Conservation (phyloP, 2,329 filamentous ascomycete species). For the Fusarium lyarnte region DNA sequence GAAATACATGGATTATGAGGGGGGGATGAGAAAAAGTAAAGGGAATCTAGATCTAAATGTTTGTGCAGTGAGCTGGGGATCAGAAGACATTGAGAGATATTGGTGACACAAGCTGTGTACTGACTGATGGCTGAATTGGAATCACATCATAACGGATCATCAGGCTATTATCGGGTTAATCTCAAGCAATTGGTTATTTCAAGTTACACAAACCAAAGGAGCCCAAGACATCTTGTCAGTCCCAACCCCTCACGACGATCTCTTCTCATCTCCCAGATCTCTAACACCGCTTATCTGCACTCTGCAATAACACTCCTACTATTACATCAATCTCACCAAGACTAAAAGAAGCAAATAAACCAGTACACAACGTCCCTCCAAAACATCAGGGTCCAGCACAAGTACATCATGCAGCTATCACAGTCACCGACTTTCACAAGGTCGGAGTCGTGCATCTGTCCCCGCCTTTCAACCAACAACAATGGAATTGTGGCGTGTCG, state of each 20-base stretch:
- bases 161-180: not conserved
- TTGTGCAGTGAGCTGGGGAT: not conserved
- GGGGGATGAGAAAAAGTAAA: not conserved
- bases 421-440: slow-evolving; percentile 1
- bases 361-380: not conserved
- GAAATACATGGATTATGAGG: not conserved
- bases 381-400: not conserved
- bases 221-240: not conserved
- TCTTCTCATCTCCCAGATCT: not conserved
- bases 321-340: not conserved
- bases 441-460: slow-evolving; percentile 3
- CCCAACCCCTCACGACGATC: not conserved
- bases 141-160: not conserved
- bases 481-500: slow-evolving; percentile 17
- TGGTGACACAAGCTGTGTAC: not conserved
- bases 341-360: not conserved
- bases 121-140: not conserved
- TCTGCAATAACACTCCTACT: not conserved
- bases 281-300: not conserved
- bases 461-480: not conserved
- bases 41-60: not conserved
- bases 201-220: not conserved
- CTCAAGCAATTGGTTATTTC: not conserved
- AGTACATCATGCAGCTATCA: not conserved
- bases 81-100: not conserved